Conservation (phyloP, 345 rosid species). For the Eucalyptus curtisii region DNA sequence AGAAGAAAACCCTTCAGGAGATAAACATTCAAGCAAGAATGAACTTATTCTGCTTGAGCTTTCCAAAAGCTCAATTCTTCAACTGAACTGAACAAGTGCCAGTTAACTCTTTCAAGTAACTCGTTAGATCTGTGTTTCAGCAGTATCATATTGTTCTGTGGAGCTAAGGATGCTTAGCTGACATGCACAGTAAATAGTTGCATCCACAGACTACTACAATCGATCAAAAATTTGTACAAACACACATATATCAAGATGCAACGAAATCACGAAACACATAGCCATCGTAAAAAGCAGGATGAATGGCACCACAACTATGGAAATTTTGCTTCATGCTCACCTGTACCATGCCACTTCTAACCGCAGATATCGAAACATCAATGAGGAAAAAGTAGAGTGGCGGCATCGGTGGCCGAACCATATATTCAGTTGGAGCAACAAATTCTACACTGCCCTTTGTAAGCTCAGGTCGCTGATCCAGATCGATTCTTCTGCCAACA, state of each 20-base stretch:
- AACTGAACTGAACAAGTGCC: background rate
- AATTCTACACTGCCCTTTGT: slow-evolving; percentile 87
- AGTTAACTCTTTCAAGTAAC: background rate
- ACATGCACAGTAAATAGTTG: background rate
- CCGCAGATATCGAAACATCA: slow-evolving; percentile 89
- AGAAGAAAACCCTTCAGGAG: background rate
- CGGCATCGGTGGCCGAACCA: slow-evolving; percentile 99
- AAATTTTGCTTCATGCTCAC: slow-evolving; percentile 25
- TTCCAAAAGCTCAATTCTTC: background rate
- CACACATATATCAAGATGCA: background rate
- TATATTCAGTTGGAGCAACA: slow-evolving; percentile 97
- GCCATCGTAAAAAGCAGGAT: background rate
- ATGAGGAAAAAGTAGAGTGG: slow-evolving; percentile 93
- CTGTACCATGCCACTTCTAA: slow-evolving; percentile 94
- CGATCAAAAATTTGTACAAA: background rate
- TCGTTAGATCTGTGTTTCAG: background rate
- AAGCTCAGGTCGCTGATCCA: slow-evolving; percentile 96
- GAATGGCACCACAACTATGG: background rate
- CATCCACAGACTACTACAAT: background rate
- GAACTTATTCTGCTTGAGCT: background rate
- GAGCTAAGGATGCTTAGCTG: background rate
- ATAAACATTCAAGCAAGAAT: background rate
- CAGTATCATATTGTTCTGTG: too few relatives aligned
- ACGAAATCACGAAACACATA: background rate
- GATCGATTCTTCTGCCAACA: slow-evolving; percentile 77